These are phyloP conservation scores for Leucocoprinus sp. DNA, from an alignment of 768 basidiomycete species.

Conservation along the genomic window DNA sequence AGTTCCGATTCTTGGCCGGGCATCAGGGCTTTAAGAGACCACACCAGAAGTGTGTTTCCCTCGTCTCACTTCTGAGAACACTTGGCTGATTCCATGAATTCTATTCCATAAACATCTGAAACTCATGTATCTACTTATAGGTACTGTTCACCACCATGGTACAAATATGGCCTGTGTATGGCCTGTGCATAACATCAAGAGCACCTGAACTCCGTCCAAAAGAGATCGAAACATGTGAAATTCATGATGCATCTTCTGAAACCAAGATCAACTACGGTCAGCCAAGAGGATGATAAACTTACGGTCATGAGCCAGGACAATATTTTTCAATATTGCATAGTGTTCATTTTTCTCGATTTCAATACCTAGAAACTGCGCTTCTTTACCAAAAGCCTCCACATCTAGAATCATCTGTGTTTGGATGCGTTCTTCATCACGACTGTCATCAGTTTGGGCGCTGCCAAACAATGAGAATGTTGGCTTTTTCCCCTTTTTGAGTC, in stretches of 20 bases:
- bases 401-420: constrained; percentile 78
- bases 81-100: too few species aligned
- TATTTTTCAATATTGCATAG: constrained; percentile 48
- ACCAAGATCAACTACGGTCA: too few species aligned
- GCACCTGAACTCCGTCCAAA: too few species aligned
- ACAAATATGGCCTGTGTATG: too few species aligned
- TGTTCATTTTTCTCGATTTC: constrained; percentile 42
- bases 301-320: constrained; percentile 44
- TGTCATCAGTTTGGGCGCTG: constrained; percentile 50
- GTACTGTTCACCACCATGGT: too few species aligned
- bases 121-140: too few species aligned
- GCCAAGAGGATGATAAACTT: constrained; percentile 11
- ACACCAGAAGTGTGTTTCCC: too few species aligned
- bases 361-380: constrained; percentile 65
- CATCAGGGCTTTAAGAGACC: too few species aligned
- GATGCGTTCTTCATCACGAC: constrained; percentile 82
- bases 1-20: too few species aligned
- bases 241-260: background rate
- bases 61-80: too few species aligned
- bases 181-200: too few species aligned
- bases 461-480: constrained; percentile 75
- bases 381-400: constrained; percentile 74
- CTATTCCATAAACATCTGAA: too few species aligned
- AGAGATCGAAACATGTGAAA: background rate
- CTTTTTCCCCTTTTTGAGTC: constrained; percentile 84